Evolutionary conservation across 768 basidiomycete genomes (phyloP).

Genomic region (Trametes coccinea): DNA sequence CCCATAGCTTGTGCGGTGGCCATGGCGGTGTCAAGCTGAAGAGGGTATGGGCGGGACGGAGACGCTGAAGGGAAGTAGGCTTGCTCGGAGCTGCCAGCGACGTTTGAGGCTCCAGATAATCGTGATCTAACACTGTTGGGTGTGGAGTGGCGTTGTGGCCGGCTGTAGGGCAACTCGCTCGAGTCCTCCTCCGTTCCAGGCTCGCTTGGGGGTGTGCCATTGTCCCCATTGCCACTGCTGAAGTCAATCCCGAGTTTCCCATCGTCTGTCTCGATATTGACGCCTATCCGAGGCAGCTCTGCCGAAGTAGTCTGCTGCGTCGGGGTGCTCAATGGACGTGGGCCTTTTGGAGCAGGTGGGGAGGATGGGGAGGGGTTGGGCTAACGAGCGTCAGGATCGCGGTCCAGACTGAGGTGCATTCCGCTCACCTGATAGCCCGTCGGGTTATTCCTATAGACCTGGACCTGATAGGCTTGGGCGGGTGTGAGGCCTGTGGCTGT

Average conservation of each 20-base stretch:
- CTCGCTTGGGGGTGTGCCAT: slow-evolving; percentile 23
- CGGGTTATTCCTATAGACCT: slow-evolving; percentile 57
- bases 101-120: slow-evolving; percentile 26
- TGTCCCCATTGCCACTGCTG: slow-evolving; percentile 9
- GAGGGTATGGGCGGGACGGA: slow-evolving; percentile 45
- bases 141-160: slow-evolving; percentile 19
- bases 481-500: slow-evolving; percentile 62
- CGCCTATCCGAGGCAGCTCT: slow-evolving; percentile 40
- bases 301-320: slow-evolving; percentile 19
- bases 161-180: slow-evolving; percentile 26
- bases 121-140: slow-evolving; percentile 29
- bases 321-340: slow-evolving; percentile 25
- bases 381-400: slow-evolving; percentile 2
- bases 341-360: slow-evolving; percentile 3
- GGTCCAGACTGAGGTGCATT: slow-evolving; percentile 33
- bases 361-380: slow-evolving; percentile 12
- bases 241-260: slow-evolving; percentile 61
- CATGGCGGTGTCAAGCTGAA: slow-evolving; percentile 59
- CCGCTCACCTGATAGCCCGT: slow-evolving; percentile 35
- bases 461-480: slow-evolving; percentile 80
- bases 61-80: slow-evolving; percentile 42
- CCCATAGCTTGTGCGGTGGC: slow-evolving; percentile 19
- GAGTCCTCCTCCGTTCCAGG: slow-evolving; percentile 21
- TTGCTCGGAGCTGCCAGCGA: slow-evolving; percentile 23
- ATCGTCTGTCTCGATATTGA: slow-evolving; percentile 55